Evolutionary conservation across 1,284 basidiomycete species (phyloP), one percentile per base, ranked within the genome.

Genomic region (Athelia psychrophila): DNA sequence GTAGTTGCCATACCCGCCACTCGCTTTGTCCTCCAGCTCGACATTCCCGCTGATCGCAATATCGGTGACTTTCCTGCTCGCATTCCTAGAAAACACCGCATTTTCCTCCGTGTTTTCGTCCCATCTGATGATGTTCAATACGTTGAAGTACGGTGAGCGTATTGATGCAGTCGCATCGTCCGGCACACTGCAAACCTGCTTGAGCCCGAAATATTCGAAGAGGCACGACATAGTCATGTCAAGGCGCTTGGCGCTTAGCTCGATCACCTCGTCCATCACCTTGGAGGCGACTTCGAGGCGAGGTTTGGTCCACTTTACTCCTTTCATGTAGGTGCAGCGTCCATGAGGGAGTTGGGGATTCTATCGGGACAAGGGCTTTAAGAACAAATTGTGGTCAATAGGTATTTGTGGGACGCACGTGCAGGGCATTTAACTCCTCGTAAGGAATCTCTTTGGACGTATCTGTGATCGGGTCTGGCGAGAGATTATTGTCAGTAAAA

Each of bases 151-250:
- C 16, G 63, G 57, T 36, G 67, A 64, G 47, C 77, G 67, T 24
- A 64, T 62, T 57, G 72, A 76, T 9, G 78, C 75, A 2, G 73
- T 75, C n/a, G 60, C 66, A 20, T 65, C 65, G 20, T 62, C 59
- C 2, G 73, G 64, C 3, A 79, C 69, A 12, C 69, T 63, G 51
- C 64, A 66, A 45, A 78, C 62, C 54, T 74, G 75, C 3, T 56
- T 56, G 22, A 72, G 64, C 8, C 75, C 69, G 55, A 73, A 64
- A 53, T 75, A 75, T 58, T 81, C 79, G 51, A 73, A 72, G 9
- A 73, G 53, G 10, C 77, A 44, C 16, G 9, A 9, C n/a, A 42
- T 42, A 16, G 16, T 42, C 8, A 42, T 6, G n/a, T 42, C 38
- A n/a, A 16, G 38, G 5, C 38, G 38, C 38, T 42, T n/a, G 16